phyloP scores from a whole-genome alignment of 106 monocot genomes.

The Cymbidium sinense region DNA sequence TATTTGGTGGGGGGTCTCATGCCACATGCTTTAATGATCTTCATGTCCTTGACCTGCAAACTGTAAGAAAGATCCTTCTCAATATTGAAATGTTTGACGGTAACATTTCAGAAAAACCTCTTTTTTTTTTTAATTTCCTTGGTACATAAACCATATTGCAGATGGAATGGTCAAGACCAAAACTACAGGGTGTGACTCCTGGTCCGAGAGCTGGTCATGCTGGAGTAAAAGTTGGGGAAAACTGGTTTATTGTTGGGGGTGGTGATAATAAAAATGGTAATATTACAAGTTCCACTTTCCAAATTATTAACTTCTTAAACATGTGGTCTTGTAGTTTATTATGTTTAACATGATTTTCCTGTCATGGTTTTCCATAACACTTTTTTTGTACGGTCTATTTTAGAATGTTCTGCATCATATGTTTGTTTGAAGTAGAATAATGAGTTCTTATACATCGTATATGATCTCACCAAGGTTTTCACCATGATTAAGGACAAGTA shows the following conservation, averaged over 20 bases:
- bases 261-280: slow-evolving; percentile 90
- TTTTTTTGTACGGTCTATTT: neutral
- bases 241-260: slow-evolving; percentile 97
- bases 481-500: neutral
- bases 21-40: slow-evolving; percentile 95
- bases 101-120: neutral
- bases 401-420: neutral
- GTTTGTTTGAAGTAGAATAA: neutral
- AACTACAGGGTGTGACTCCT: slow-evolving; percentile 71
- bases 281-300: neutral
- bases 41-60: slow-evolving; percentile 93
- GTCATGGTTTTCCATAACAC: neutral
- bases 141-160: slow-evolving; percentile 24
- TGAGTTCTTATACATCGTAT: neutral
- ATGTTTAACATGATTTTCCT: neutral
- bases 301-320: neutral
- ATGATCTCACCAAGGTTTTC: neutral
- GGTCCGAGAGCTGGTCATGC: slow-evolving; percentile 96
- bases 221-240: slow-evolving; percentile 84
- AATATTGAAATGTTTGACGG: slow-evolving; percentile 5
- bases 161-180: slow-evolving; percentile 99
- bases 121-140: slow-evolving; percentile 12
- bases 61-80: slow-evolving; percentile 36
- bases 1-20: slow-evolving; percentile 99
- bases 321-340: neutral